A percentile compares a stretch with the other conserved stretches of the same genome.
Conservation (phyloP, 1,139 yeast genomes). For the Petasospora fabianii region DNA sequence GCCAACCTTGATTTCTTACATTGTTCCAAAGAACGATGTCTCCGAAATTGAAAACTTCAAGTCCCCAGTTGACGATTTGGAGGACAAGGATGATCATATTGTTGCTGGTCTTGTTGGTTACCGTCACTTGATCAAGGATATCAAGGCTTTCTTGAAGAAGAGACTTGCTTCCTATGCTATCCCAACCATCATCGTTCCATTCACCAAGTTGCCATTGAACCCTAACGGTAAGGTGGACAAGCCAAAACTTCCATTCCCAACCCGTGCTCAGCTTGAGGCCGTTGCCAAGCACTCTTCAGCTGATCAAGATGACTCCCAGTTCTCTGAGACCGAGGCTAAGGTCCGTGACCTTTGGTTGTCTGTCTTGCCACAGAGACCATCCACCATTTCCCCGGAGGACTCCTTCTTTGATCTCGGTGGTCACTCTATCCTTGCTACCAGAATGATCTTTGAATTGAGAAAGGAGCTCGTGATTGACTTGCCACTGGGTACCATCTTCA, state of each 20-base stretch:
- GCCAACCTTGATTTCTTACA: conserved; percentile 83
- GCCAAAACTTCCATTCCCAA: conserved; percentile 95
- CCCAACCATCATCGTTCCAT: conserved; percentile 87
- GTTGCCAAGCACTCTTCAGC: conserved; percentile 38
- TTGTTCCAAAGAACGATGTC: conserved; percentile 75
- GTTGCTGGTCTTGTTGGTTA: conserved; percentile 78
- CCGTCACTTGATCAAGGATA: conserved; percentile 72
- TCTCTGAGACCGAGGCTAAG: conserved; percentile 61
- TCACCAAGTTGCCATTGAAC: conserved; percentile 82
- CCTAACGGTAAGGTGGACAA: conserved; percentile 99
- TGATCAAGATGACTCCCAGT: conserved; percentile 45
- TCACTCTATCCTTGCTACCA: conserved; percentile 92
- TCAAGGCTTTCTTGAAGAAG: conserved; percentile 77
- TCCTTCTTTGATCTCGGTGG: conserved; percentile 98
- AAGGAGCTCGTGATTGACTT: conserved; percentile 73
- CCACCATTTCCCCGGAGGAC: conserved; percentile 70
- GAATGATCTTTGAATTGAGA: conserved; percentile 92
- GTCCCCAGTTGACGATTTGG: conserved; percentile 41
- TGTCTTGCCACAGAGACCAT: conserved; percentile 82
- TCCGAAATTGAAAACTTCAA: conserved; percentile 53
- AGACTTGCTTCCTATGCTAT: conserved; percentile 92
- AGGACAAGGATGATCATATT: conserved; percentile 53
- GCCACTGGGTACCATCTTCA: conserved; percentile 87
- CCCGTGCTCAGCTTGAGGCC: conserved; percentile 64
- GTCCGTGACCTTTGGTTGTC: conserved; percentile 82